phyloP scores from a whole-genome alignment of 1,284 basidiomycete genomes.

The Pterula multifida region DNA sequence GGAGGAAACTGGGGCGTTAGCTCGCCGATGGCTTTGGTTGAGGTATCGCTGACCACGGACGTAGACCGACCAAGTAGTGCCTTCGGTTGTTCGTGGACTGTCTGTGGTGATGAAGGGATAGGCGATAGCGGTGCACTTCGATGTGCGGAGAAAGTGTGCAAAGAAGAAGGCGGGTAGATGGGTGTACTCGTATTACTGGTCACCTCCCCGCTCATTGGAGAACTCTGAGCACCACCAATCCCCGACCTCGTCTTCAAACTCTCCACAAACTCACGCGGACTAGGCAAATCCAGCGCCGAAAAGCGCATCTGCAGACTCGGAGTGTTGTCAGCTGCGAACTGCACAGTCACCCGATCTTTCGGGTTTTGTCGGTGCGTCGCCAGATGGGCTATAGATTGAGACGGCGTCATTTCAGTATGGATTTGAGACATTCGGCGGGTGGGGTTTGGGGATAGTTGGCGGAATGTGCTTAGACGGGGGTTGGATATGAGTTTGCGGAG shows the following conservation, averaged over 20 bases:
- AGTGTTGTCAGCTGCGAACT: constrained; percentile 31
- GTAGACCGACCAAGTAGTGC: constrained; percentile 2
- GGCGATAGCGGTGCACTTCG: neutral
- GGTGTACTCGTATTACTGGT: constrained; percentile 9
- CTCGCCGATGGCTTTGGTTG: constrained; percentile 30
- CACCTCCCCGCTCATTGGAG: constrained; percentile 4
- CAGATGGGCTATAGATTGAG: constrained; percentile 1
- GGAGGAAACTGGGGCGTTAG: constrained; percentile 41
- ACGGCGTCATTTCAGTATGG: neutral
- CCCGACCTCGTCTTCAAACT: constrained; percentile 16
- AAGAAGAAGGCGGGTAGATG: constrained; percentile 8
- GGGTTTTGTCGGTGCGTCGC: constrained; percentile 8
- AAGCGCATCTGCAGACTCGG: constrained; percentile 53
- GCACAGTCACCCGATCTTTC: constrained; percentile 43
- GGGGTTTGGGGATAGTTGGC: constrained; percentile 32
- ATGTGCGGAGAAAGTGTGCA: constrained; percentile 3
- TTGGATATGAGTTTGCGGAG: constrained; percentile 38
- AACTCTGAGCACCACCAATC: constrained; percentile 7
- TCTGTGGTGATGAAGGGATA: neutral
- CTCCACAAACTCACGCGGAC: constrained; percentile 21
- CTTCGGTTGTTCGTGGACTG: constrained; percentile 6
- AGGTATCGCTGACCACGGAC: constrained; percentile 22
- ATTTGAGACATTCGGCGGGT: constrained; percentile 13
- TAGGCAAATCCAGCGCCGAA: constrained; percentile 38
- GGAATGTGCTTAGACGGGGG: constrained; percentile 42